phyloP scores from a whole-genome alignment of 2,329 filamentous ascomycete species.

The Myotisia sp. region DNA sequence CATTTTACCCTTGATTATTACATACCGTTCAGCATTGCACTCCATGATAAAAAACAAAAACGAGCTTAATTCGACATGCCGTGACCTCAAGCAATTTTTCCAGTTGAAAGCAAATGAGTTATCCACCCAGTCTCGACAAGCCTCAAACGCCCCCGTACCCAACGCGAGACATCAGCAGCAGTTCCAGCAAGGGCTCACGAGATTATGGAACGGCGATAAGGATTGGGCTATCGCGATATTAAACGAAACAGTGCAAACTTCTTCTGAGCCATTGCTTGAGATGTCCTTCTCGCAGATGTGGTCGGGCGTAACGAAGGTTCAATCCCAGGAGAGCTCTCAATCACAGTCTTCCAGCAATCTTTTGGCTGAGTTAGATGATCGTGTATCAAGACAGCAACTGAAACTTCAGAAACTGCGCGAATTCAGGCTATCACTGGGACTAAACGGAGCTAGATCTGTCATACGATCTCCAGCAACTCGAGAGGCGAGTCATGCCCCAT shows the following conservation, averaged over 20 bases:
- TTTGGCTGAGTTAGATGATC: slow-evolving; percentile 55
- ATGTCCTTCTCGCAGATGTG: slow-evolving; percentile 58
- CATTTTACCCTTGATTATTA: slow-evolving; percentile 54
- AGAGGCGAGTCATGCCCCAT: not conserved
- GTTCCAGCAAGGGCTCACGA: slow-evolving; percentile 46
- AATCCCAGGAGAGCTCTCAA: slow-evolving; percentile 29
- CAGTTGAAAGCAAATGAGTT: slow-evolving; percentile 48
- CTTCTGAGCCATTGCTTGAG: slow-evolving; percentile 49
- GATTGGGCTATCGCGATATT: slow-evolving; percentile 60
- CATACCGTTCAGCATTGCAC: slow-evolving; percentile 55
- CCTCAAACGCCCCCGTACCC: slow-evolving; percentile 16
- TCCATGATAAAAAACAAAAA: slow-evolving; percentile 46
- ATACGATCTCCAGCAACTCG: not conserved
- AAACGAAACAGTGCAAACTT: slow-evolving; percentile 46
- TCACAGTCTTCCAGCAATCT: slow-evolving; percentile 20
- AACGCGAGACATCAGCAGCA: slow-evolving; percentile 12
- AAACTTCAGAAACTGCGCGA: slow-evolving; percentile 59
- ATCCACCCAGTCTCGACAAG: slow-evolving; percentile 13
- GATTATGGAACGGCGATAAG: slow-evolving; percentile 65
- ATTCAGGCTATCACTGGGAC: slow-evolving; percentile 37
- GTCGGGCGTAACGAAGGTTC: slow-evolving; percentile 48
- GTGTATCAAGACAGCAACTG: slow-evolving; percentile 51
- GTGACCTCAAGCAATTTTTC: slow-evolving; percentile 51
- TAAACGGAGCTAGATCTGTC: slow-evolving; percentile 1
- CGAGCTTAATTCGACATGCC: slow-evolving; percentile 44